Evolutionary conservation across 2,329 filamentous ascomycete species (phyloP).

Genomic region (Sarocladium brachiariae): DNA sequence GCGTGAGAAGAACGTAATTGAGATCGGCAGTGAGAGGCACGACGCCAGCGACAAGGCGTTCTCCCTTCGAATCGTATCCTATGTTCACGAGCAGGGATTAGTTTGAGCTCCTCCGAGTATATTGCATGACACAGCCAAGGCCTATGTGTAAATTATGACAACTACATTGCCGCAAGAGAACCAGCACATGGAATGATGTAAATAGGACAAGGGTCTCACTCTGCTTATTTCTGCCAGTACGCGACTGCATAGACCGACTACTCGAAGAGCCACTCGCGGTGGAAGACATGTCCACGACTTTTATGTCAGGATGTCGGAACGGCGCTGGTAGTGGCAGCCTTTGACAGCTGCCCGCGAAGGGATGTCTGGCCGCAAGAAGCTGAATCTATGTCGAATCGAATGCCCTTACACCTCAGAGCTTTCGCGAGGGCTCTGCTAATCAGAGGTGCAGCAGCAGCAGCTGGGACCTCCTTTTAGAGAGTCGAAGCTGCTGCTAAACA

Average conservation of each 20-base stretch:
- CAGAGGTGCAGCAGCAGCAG: slow-evolving; percentile 6
- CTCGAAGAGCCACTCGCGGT: slow-evolving; percentile 28
- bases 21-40: slow-evolving; percentile 85
- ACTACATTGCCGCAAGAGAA: background rate
- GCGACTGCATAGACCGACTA: slow-evolving; percentile 60
- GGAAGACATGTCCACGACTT: slow-evolving; percentile 26
- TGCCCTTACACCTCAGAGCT: background rate
- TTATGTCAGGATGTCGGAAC: slow-evolving; percentile 12
- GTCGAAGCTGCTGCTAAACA: background rate
- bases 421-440: background rate
- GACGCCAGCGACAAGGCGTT: slow-evolving; percentile 89
- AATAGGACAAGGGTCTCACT: slow-evolving; percentile 49
- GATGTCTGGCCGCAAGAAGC: too few species aligned
- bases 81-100: slow-evolving; percentile 20
- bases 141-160: background rate
- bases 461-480: background rate
- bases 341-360: too few species aligned
- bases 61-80: slow-evolving; percentile 91
- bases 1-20: slow-evolving; percentile 83
- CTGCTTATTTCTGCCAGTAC: slow-evolving; percentile 72
- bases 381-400: too few species aligned
- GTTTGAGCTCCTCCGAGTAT: slow-evolving; percentile 11
- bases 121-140: slow-evolving; percentile 4
- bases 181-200: background rate
- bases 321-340: too few species aligned